Evolutionary conservation across 352 stramenopile genomes (phyloP).

Genomic region (Phytophthora tentaculata): DNA sequence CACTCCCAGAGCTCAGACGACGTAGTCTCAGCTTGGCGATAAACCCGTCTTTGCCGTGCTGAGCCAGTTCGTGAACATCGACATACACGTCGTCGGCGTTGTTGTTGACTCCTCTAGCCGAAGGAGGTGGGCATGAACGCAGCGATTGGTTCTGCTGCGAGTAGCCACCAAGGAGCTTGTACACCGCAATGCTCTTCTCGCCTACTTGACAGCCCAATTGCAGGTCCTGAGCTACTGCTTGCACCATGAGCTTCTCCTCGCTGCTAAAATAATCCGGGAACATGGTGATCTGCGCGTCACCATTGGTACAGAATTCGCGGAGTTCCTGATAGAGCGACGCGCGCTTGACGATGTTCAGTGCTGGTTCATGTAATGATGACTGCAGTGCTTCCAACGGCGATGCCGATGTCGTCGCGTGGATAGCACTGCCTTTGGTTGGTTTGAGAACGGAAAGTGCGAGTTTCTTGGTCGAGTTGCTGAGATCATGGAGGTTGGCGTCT

Average conservation of each 20-base stretch:
- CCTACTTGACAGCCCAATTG: slow-evolving; percentile 68
- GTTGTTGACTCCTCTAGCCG: slow-evolving; percentile 5
- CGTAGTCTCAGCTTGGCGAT: slow-evolving; percentile 62
- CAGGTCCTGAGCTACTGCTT: slow-evolving; percentile 57
- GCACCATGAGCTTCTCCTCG: slow-evolving; percentile 62
- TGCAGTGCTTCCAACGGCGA: slow-evolving; percentile 19
- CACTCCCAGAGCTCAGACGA: slow-evolving; percentile 63
- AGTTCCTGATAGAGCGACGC: slow-evolving; percentile 68
- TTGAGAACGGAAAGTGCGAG: slow-evolving; percentile 29
- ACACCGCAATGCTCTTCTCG: slow-evolving; percentile 65
- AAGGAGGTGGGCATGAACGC: slow-evolving; percentile 4
- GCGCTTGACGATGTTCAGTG: slow-evolving; percentile 37
- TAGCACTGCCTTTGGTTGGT: slow-evolving; percentile 6
- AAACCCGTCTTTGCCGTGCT: slow-evolving; percentile 80
- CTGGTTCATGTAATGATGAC: slow-evolving; percentile 6
- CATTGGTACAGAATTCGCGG: slow-evolving; percentile 54
- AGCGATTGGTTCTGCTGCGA: slow-evolving; percentile 23
- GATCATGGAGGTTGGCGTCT: slow-evolving; percentile 39
- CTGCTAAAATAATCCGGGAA: slow-evolving; percentile 73
- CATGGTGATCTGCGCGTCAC: slow-evolving; percentile 57
- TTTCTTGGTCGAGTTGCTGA: slow-evolving; percentile 39
- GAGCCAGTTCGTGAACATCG: slow-evolving; percentile 67
- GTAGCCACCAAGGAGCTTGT: slow-evolving; percentile 46
- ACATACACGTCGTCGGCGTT: slow-evolving; percentile 70
- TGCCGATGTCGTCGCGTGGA: slow-evolving; percentile 13